A percentile compares a stretch with the other conserved stretches of the same genome.
phyloP scores from a whole-genome alignment of 371 early-diverging fungal species.

The Zychaea mexicana region DNA sequence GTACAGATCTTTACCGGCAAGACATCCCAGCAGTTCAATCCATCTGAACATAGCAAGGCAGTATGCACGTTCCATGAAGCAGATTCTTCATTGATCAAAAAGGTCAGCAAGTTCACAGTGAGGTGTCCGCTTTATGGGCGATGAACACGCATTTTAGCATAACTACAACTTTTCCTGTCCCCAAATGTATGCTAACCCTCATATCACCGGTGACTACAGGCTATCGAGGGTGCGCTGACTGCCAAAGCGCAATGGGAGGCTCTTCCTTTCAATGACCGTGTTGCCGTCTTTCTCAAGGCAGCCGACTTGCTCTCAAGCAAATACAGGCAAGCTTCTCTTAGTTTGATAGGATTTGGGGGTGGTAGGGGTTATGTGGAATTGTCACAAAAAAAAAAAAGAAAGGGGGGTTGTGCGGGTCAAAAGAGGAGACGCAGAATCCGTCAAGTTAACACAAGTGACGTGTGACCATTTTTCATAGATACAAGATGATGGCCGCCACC shows the following conservation, averaged over 20 bases:
- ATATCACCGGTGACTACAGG: slow-evolving; percentile 36
- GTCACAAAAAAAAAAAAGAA: neutral
- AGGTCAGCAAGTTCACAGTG: too few relatives aligned
- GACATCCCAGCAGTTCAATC: slow-evolving; percentile 75
- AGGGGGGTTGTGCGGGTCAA: too few relatives aligned
- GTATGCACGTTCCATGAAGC: slow-evolving; percentile 90
- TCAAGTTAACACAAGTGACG: too few relatives aligned
- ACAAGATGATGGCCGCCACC: slow-evolving; percentile 94
- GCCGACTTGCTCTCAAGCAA: slow-evolving; percentile 91
- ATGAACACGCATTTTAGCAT: too few relatives aligned
- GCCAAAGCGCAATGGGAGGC: slow-evolving; percentile 91
- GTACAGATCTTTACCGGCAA: slow-evolving; percentile 69
- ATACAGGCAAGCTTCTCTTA: slow-evolving; percentile 69
- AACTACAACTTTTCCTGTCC: too few relatives aligned
- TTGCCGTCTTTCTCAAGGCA: slow-evolving; percentile 97
- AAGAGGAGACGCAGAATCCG: too few relatives aligned
- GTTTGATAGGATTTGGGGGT: neutral
- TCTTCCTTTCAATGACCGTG: slow-evolving; percentile 93
- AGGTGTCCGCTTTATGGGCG: too few relatives aligned
- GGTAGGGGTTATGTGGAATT: neutral
- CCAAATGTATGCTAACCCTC: too few relatives aligned
- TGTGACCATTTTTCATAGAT: slow-evolving; percentile 38
- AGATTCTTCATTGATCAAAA: slow-evolving; percentile 66
- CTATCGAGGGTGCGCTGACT: slow-evolving; percentile 89
- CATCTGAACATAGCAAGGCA: slow-evolving; percentile 81